A percentile compares a stretch with the other conserved stretches of the same genome.
Evolutionary conservation across 108 stramenopile species (phyloP).

Genomic region (Pseudonitzschia multistriata): DNA sequence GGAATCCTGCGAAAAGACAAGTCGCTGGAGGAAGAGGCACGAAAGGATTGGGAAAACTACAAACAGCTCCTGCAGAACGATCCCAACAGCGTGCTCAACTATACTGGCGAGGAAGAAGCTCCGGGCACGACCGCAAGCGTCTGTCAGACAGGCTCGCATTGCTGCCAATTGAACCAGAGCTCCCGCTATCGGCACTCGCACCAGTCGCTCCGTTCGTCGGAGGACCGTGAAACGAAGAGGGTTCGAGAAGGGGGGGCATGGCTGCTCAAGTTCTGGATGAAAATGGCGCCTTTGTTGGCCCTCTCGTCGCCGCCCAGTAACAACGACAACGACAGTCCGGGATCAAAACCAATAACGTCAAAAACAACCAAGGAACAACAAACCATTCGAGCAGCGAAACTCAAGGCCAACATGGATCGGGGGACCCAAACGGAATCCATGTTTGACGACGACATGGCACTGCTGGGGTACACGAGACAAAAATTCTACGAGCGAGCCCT

Average conservation of each 20-base stretch:
- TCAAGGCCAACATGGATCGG: constrained; percentile 64
- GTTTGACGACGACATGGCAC: constrained; percentile 63
- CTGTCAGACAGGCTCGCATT: too few species aligned
- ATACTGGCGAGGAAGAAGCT: too few species aligned
- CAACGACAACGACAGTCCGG: too few species aligned
- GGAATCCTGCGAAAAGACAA: constrained; percentile 55
- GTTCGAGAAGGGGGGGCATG: not conserved
- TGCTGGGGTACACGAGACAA: constrained; percentile 70
- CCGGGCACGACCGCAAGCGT: too few species aligned
- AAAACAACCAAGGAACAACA: constrained; percentile 22
- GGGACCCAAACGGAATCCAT: constrained; percentile 59
- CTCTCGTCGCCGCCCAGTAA: too few species aligned
- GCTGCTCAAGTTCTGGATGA: constrained; percentile 1
- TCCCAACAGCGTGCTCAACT: constrained; percentile 11
- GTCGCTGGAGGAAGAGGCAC: constrained; percentile 39
- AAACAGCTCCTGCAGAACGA: not conserved
- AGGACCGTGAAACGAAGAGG: not conserved
- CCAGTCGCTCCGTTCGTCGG: not conserved
- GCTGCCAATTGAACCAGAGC: not conserved
- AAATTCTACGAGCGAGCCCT: constrained; percentile 70
- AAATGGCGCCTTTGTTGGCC: not conserved
- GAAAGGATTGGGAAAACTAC: constrained; percentile 32
- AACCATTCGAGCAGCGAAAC: constrained; percentile 40
- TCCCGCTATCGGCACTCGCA: constrained; percentile 5
- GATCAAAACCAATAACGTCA: too few species aligned